A percentile compares a stretch with the other conserved stretches of the same genome.
These are phyloP conservation scores for Lactarius hatsudake DNA, from an alignment of 768 basidiomycete genomes.

Conservation along the genomic window DNA sequence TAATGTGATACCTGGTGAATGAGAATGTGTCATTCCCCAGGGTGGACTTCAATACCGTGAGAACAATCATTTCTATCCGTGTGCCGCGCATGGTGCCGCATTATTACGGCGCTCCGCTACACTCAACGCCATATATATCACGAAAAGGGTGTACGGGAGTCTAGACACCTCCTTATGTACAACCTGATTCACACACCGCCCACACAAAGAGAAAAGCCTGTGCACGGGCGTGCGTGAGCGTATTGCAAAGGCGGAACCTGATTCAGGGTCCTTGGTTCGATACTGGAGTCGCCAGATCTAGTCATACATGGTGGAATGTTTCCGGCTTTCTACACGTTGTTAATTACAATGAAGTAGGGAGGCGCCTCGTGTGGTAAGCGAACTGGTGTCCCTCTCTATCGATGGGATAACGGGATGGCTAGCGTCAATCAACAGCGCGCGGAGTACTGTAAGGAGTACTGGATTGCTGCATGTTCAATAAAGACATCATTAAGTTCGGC, in stretches of 20 bases:
- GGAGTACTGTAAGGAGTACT: not conserved
- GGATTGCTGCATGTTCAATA: not conserved
- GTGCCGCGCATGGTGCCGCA: not conserved
- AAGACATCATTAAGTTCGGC: slow-evolving; percentile 1
- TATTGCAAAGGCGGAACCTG: not conserved
- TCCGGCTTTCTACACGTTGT: not conserved
- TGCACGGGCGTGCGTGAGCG: not conserved
- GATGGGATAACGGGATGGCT: not conserved
- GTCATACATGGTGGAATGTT: not conserved
- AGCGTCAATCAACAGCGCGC: not conserved
- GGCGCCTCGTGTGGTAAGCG: slow-evolving; percentile 13
- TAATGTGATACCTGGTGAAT: not conserved
- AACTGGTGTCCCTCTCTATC: not conserved
- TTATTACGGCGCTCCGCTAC: not conserved
- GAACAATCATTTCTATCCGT: not conserved
- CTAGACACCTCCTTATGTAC: not conserved
- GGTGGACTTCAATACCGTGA: not conserved
- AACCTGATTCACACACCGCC: not conserved
- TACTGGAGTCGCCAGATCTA: not conserved
- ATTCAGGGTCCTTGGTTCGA: not conserved
- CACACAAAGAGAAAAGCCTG: not conserved
- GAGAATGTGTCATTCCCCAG: not conserved
- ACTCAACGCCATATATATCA: not conserved
- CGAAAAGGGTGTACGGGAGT: not conserved
- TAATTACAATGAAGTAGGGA: not conserved